A percentile compares a stretch with the other conserved stretches of the same genome.
These are phyloP conservation scores for Globisporangium acanthophoron DNA, from an alignment of 352 stramenopile genomes.

Conservation along the genomic window DNA sequence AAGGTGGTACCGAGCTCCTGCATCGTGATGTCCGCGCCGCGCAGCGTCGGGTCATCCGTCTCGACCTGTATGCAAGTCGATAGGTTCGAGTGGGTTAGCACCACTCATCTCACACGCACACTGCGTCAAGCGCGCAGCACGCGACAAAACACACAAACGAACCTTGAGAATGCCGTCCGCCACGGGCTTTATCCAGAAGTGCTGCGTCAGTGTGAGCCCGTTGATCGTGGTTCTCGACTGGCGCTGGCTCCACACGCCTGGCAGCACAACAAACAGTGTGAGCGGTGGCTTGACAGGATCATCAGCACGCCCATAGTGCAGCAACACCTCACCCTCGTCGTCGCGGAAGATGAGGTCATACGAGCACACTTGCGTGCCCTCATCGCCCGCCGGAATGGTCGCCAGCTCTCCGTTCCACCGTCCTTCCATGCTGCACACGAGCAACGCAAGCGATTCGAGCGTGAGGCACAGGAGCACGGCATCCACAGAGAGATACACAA, in stretches of 20 bases:
- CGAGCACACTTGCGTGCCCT: slow-evolving; percentile 85
- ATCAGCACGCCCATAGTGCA: neutral
- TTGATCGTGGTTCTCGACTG: slow-evolving; percentile 84
- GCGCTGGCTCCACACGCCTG: slow-evolving; percentile 79
- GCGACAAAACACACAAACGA: neutral
- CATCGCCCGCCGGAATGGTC: slow-evolving; percentile 63
- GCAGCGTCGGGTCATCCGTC: slow-evolving; percentile 72
- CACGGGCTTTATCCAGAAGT: slow-evolving; percentile 88
- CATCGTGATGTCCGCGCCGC: slow-evolving; percentile 83
- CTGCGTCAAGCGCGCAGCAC: neutral
- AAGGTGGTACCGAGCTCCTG: slow-evolving; percentile 80
- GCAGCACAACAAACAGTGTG: neutral
- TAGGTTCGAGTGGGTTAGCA: neutral
- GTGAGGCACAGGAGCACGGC: neutral
- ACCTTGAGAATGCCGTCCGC: slow-evolving; percentile 82
- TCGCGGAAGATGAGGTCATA: slow-evolving; percentile 79
- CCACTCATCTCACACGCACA: neutral
- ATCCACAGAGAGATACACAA: no score
- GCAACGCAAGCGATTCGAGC: neutral
- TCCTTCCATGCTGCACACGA: slow-evolving; percentile 57
- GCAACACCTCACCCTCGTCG: slow-evolving; percentile 43
- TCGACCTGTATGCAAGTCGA: slow-evolving; percentile 38
- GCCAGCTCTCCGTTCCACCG: slow-evolving; percentile 83
- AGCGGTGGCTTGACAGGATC: neutral
- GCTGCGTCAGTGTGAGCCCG: slow-evolving; percentile 78